Percentiles rank a stretch among this genome's conserved stretches.
Conservation (phyloP, 2,329 filamentous ascomycete species). For the Neopestalotiopsis rosae region DNA sequence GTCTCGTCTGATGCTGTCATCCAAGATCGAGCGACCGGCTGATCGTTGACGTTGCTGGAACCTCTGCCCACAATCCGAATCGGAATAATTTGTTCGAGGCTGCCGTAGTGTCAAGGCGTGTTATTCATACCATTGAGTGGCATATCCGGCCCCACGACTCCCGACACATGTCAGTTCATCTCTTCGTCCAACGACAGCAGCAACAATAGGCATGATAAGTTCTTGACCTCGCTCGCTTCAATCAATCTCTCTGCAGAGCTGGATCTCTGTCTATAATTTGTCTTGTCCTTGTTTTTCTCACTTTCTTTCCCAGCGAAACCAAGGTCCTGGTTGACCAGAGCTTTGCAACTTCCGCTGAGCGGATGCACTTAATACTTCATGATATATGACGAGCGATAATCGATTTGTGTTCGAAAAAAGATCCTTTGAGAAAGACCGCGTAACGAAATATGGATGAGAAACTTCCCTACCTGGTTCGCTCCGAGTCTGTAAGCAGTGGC, state of each 20-base stretch:
- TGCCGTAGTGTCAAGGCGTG: background rate
- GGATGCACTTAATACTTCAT: background rate
- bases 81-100: background rate
- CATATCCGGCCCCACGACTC: background rate
- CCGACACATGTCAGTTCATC: background rate
- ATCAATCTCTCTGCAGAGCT: background rate
- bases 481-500: slow-evolving; percentile 7
- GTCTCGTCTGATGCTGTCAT: background rate
- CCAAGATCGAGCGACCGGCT: background rate
- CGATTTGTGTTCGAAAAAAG: background rate
- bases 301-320: background rate
- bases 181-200: background rate
- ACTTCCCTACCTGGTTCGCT: slow-evolving; percentile 5
- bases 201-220: background rate
- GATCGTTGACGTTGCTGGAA: background rate
- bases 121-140: background rate
- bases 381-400: background rate
- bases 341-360: slow-evolving; percentile 9
- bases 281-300: no score
- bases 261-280: background rate
- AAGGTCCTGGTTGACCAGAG: background rate
- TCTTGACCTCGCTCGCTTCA: background rate
- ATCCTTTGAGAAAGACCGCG: background rate
- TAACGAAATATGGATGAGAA: slow-evolving; percentile 8
- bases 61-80: no score